Percentiles rank a stretch among this genome's conserved stretches.
Evolutionary conservation across 2,329 filamentous ascomycete genomes (phyloP).

Genomic region (Colletotrichum horii): DNA sequence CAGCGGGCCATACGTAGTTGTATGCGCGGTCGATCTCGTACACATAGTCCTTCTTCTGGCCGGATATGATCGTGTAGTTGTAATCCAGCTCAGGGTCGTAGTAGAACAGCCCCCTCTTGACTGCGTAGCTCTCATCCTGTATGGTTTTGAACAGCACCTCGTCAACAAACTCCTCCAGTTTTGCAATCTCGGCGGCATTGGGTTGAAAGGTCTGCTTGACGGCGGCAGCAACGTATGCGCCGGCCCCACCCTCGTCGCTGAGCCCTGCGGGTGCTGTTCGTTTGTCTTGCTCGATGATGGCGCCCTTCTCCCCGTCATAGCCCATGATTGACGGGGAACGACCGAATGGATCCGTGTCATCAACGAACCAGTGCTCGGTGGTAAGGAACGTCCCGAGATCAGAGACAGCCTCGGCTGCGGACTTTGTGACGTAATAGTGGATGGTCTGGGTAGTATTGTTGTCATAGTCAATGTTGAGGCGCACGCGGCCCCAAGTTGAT

Average conservation of each 20-base stretch:
- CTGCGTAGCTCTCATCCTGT: slow-evolving; percentile 49
- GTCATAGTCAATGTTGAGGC: slow-evolving; percentile 50
- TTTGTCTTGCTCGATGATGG: slow-evolving; percentile 49
- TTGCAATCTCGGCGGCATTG: slow-evolving; percentile 48
- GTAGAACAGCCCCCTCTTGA: slow-evolving; percentile 56
- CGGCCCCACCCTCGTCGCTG: slow-evolving; percentile 63
- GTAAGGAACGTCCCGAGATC: slow-evolving; percentile 59
- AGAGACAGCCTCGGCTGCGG: slow-evolving; percentile 44
- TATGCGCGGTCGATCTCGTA: slow-evolving; percentile 57
- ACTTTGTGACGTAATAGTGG: slow-evolving; percentile 60
- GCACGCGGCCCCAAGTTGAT: slow-evolving; percentile 52
- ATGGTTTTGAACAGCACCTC: slow-evolving; percentile 54
- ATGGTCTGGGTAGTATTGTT: slow-evolving; percentile 55
- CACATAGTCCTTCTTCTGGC: slow-evolving; percentile 43
- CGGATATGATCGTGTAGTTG: slow-evolving; percentile 46
- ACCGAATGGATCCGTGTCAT: slow-evolving; percentile 57
- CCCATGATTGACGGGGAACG: slow-evolving; percentile 60
- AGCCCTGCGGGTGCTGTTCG: slow-evolving; percentile 64
- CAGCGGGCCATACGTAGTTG: slow-evolving; percentile 62
- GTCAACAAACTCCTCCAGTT: slow-evolving; percentile 59
- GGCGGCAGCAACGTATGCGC: slow-evolving; percentile 57
- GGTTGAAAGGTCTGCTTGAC: slow-evolving; percentile 61
- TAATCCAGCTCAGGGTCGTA: slow-evolving; percentile 52
- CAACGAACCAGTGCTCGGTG: slow-evolving; percentile 55
- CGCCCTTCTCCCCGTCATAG: slow-evolving; percentile 54